phyloP scores from a whole-genome alignment of 345 rosid species.

The Lepidium aucheri region DNA sequence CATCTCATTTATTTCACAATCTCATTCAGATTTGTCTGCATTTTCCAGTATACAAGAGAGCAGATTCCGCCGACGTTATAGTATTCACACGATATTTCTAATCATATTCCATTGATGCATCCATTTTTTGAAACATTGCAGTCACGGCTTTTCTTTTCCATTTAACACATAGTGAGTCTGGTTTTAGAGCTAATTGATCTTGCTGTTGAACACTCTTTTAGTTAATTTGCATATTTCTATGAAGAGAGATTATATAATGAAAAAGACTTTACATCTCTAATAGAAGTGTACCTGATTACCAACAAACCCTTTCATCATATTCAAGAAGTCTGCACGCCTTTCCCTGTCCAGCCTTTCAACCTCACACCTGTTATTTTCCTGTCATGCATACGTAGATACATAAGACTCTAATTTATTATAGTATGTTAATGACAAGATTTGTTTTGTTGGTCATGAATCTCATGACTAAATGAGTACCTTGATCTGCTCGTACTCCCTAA shows the following conservation, averaged over 20 bases:
- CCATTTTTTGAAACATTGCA: background rate
- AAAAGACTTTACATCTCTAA: background rate
- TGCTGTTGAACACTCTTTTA: background rate
- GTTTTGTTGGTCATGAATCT: background rate
- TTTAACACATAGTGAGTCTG: background rate
- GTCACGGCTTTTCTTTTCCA: background rate
- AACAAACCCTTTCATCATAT: slow-evolving; percentile 91
- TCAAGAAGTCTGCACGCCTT: slow-evolving; percentile 70
- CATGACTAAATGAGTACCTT: slow-evolving; percentile 41
- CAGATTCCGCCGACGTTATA: background rate
- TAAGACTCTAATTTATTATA: background rate
- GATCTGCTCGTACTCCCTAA: slow-evolving; percentile 79
- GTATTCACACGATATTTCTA: background rate
- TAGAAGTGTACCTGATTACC: slow-evolving; percentile 60
- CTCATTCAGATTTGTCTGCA: background rate
- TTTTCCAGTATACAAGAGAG: background rate
- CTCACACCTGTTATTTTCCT: slow-evolving; percentile 83
- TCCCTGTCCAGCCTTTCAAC: slow-evolving; percentile 81
- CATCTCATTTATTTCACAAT: background rate
- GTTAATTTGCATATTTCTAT: background rate
- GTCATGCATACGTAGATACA: slow-evolving; percentile 14
- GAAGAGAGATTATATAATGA: background rate
- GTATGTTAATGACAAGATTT: background rate
- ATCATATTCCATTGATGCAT: background rate
- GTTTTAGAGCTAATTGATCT: background rate